Base-by-base conservation (phyloP, 1,284 basidiomycete genomes). In the Grifola frondosa region DNA sequence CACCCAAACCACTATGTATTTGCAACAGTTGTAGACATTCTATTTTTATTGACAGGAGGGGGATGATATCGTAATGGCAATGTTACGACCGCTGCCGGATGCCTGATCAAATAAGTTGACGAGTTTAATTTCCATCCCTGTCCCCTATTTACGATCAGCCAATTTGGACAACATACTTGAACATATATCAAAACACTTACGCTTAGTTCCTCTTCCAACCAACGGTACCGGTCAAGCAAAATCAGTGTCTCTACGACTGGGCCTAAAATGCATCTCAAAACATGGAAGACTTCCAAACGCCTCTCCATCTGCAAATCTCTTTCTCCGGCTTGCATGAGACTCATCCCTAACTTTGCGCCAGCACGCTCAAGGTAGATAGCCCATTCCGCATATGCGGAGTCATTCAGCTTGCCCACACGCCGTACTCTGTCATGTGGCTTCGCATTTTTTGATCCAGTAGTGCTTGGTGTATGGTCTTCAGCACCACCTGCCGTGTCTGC, bases 101-200 rank as follows among this genome's bases (percentile, higher is more conserved):
- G 66, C 66, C 59, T 86, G 84, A 53, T 85, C 80, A 49, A 87
- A 87, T 29, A 87, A 55, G 57, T 83, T 84, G 2, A 85, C 67
- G 8, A 78, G 53, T 20, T 72, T 64, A n/a, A 75, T 70, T 8
- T 57, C 52, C 54, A 68, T 47, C 15, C 25, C 41, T 25, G 54
- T 53, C 21, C 32, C 47, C 50, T 59, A 21, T 17, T 30, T 7
- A 8, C 5, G 19, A 8, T 21, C 5, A 12, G 19, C 3, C 26
- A 24, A 7, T 19, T 10, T 22, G 3, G n/a, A n/a, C n/a, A n/a
- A n/a, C n/a, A n/a, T n/a, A n/a, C n/a, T n/a, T n/a, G n/a, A n/a
- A n/a, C n/a, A n/a, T n/a, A n/a, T n/a, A 21, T 11, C 33, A 22
- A 6, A 28, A n/a, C 30, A 36, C 50, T 39, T n/a, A 49, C 61